These are phyloP conservation scores for Turritis glabra DNA, from an alignment of 345 rosid genomes.

Conservation along the genomic window DNA sequence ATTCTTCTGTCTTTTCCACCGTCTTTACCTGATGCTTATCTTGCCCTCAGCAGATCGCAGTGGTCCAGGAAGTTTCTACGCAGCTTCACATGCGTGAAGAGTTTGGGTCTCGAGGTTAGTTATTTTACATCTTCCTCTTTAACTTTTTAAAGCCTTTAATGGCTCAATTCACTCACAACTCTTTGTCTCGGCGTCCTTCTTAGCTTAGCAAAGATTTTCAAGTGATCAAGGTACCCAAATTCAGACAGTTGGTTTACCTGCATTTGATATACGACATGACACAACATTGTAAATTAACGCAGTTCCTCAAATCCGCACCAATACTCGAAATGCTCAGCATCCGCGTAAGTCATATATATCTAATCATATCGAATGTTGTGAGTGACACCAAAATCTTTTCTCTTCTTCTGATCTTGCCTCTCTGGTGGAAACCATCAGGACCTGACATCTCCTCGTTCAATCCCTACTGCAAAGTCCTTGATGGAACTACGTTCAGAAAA, in stretches of 20 bases:
- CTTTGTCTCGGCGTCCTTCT: not conserved
- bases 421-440: slow-evolving; percentile 17
- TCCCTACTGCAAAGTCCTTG: not conserved
- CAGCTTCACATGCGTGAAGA: slow-evolving; percentile 16
- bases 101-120: slow-evolving; percentile 31
- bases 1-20: slow-evolving; percentile 11
- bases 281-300: not conserved
- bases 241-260: slow-evolving; percentile 22
- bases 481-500: not conserved
- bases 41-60: not conserved
- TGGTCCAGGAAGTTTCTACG: slow-evolving; percentile 23
- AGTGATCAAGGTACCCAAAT: not conserved
- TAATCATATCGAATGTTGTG: not conserved
- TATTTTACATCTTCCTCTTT: slow-evolving; percentile 18
- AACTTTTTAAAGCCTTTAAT: not conserved
- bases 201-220: slow-evolving; percentile 18
- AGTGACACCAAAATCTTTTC: not conserved
- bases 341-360: slow-evolving; percentile 6
- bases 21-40: slow-evolving; percentile 25
- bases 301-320: slow-evolving; percentile 13
- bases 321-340: slow-evolving; percentile 27
- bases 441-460: not conserved
- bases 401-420: not conserved
- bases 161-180: not conserved
- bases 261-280: slow-evolving; percentile 25